Percentiles rank a stretch among this genome's conserved stretches.
Conservation (phyloP, 2,329 filamentous ascomycete genomes). For the Bipolaris victoriae region DNA sequence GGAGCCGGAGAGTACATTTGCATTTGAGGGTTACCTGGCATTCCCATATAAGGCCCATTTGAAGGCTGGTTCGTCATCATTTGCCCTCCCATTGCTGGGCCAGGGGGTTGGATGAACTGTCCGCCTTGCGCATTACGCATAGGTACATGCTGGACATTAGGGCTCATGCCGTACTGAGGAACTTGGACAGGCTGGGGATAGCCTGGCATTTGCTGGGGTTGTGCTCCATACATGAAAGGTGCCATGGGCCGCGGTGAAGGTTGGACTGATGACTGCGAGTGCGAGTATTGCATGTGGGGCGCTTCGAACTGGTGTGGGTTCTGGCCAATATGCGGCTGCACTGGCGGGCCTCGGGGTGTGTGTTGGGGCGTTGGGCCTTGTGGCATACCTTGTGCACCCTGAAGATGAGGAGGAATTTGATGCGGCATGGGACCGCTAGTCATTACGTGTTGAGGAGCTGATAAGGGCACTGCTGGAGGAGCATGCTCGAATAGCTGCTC, state of each 20-base stretch:
- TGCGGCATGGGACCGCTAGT: conserved; percentile 75
- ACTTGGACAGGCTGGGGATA: conserved; percentile 64
- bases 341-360: conserved; percentile 77
- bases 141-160: conserved; percentile 71
- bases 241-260: conserved; percentile 81
- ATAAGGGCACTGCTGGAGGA: conserved; percentile 61
- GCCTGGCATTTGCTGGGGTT: conserved; percentile 59
- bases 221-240: conserved; percentile 71
- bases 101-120: conserved; percentile 75
- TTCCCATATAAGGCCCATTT: conserved; percentile 71
- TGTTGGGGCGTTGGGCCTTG: conserved; percentile 76
- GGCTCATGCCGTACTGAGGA: conserved; percentile 72
- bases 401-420: conserved; percentile 82
- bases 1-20: conserved; percentile 76
- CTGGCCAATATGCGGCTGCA: conserved; percentile 73
- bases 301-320: conserved; percentile 77
- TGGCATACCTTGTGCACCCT: conserved; percentile 70
- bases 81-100: conserved; percentile 69
- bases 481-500: conserved; percentile 78
- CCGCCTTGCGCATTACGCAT: conserved; percentile 75
- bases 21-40: conserved; percentile 74
- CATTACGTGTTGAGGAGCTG: conserved; percentile 66
- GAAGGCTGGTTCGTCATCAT: conserved; percentile 84
- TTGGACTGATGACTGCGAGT: conserved; percentile 78
- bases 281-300: conserved; percentile 85